Evolutionary conservation across 345 rosid species (phyloP).

Genomic region (Gossypium raimondii): DNA sequence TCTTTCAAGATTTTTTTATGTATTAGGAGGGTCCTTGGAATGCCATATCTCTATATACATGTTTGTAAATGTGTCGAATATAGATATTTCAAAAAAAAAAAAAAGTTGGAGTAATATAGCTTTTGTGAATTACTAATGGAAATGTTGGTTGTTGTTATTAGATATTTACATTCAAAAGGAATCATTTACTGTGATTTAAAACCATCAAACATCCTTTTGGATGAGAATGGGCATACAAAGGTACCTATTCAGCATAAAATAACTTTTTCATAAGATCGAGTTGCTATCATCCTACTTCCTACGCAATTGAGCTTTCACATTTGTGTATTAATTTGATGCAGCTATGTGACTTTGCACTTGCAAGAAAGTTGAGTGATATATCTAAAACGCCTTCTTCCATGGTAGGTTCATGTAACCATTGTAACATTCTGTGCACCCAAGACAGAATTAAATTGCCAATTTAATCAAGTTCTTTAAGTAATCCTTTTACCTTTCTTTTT

Average conservation of each 20-base stretch:
- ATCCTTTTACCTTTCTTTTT: background rate
- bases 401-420: conserved; percentile 40
- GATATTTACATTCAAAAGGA: conserved; percentile 87
- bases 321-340: conserved; percentile 36
- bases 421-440: background rate
- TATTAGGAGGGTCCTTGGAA: background rate
- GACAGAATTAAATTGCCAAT: conserved; percentile 4
- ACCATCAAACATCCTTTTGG: conserved; percentile 93
- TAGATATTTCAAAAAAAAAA: no score
- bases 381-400: conserved; percentile 51
- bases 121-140: conserved; percentile 14
- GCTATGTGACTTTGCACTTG: conserved; percentile 97
- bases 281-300: conserved; percentile 17
- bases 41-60: background rate
- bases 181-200: conserved; percentile 88
- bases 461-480: conserved; percentile 10
- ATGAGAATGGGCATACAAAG: conserved; percentile 87
- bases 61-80: background rate
- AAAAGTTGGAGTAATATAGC: background rate
- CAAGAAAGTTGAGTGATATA: conserved; percentile 73
- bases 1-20: background rate
- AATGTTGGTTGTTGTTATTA: conserved; percentile 25
- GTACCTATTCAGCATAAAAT: conserved; percentile 27
- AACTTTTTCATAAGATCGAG: conserved; percentile 8
- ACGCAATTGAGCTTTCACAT: conserved; percentile 10